phyloP scores from a whole-genome alignment of 2,329 filamentous ascomycete species.

The Corniculantispora saksenae region DNA sequence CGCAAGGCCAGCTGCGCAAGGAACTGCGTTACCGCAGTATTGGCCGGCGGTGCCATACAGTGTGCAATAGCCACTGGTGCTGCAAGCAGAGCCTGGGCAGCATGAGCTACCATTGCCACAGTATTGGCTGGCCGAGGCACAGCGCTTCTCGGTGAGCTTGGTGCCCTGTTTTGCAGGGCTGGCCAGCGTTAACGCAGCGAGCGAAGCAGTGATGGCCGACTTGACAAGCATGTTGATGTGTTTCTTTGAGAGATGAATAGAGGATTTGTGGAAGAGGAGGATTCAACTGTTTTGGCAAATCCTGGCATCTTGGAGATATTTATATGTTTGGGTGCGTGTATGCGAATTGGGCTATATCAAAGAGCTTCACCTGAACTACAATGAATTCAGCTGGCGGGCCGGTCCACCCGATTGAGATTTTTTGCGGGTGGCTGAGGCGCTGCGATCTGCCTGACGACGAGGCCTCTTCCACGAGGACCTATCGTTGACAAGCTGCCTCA shows the following conservation, averaged over 20 bases:
- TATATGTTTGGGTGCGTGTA: background rate
- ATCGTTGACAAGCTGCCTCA: too few species aligned
- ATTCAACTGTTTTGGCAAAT: background rate
- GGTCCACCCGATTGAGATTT: background rate
- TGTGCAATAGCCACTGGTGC: background rate
- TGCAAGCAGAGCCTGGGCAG: background rate
- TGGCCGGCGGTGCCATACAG: background rate
- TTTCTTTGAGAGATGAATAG: too few species aligned
- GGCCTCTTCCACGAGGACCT: too few species aligned
- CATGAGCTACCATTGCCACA: background rate
- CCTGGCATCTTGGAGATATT: too few species aligned
- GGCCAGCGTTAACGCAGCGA: background rate
- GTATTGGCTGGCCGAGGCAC: background rate
- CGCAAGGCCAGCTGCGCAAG: background rate
- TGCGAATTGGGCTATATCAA: too few species aligned
- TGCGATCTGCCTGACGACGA: too few species aligned
- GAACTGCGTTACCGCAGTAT: background rate
- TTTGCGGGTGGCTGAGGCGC: background rate
- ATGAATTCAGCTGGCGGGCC: constrained; percentile 8
- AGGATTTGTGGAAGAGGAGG: background rate
- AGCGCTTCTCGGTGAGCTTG: background rate
- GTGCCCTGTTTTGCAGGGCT: background rate
- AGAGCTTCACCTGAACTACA: too few species aligned
- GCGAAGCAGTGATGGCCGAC: background rate
- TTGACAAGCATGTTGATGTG: background rate